phyloP scores from a whole-genome alignment of 371 early-diverging fungal genomes.

The Hamiltosporidium tvaerminnensis region DNA sequence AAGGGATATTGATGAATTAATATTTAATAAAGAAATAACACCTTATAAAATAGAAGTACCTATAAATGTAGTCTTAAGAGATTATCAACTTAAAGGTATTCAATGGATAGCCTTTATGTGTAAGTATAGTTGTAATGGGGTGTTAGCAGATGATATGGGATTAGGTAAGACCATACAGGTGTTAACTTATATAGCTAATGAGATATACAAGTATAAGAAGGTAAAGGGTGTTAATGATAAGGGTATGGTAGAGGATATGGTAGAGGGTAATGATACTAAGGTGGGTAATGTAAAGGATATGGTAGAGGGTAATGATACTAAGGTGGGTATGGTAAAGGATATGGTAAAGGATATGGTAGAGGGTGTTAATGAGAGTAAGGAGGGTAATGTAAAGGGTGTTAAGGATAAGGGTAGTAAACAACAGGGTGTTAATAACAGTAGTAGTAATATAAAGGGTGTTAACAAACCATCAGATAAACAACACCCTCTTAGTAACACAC shows the following conservation, averaged over 20 bases:
- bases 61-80: constrained; percentile 26
- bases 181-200: constrained; percentile 27
- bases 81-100: constrained; percentile 51
- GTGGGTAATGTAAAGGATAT: neutral
- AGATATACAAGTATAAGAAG: constrained; percentile 16
- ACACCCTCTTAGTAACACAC: no score
- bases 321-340: no score
- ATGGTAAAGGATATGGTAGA: neutral
- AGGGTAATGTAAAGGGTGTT: neutral
- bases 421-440: neutral
- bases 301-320: no score
- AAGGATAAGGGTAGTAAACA: neutral
- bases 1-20: no score
- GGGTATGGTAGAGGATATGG: neutral
- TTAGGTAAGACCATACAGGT: constrained; percentile 53
- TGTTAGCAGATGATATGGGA: constrained; percentile 54
- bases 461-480: no score
- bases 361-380: neutral
- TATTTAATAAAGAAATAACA: neutral
- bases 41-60: constrained; percentile 16
- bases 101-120: constrained; percentile 50
- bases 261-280: neutral
- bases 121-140: constrained; percentile 31
- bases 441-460: no score
- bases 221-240: no score